These are phyloP conservation scores for Dioscorea alata DNA, from an alignment of 106 monocot species.

Conservation along the genomic window DNA sequence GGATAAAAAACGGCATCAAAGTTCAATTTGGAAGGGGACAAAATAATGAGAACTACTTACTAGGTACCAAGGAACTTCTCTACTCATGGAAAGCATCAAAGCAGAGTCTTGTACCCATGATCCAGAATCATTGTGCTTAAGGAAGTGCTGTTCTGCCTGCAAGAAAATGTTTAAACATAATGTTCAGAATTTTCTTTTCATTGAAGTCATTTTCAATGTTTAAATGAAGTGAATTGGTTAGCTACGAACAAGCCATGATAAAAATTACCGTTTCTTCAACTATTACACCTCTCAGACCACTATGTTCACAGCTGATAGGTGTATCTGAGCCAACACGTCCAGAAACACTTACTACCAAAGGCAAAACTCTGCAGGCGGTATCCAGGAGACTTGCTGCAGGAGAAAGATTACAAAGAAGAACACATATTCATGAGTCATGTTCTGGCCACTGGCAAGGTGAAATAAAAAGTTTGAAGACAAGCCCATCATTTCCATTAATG, in stretches of 20 bases:
- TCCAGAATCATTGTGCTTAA: conserved; percentile 96
- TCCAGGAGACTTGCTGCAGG: conserved; percentile 62
- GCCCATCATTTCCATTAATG: no score
- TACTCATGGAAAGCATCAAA: conserved; percentile 76
- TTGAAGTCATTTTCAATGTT: no score
- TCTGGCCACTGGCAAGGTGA: no score
- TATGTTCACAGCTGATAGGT: conserved; percentile 80
- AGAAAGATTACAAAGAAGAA: neutral
- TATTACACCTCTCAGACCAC: conserved; percentile 89
- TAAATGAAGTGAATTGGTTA: no score
- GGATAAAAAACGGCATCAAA: no score
- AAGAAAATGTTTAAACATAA: neutral
- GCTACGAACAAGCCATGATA: neutral
- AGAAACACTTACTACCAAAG: conserved; percentile 75
- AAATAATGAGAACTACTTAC: conserved; percentile 23
- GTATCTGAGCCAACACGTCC: conserved; percentile 90
- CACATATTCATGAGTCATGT: no score
- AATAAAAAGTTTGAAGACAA: no score
- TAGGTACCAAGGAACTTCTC: conserved; percentile 95
- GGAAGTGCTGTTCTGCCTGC: conserved; percentile 91
- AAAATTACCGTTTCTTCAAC: conserved; percentile 73
- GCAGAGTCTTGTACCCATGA: conserved; percentile 99
- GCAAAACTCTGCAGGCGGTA: conserved; percentile 78
- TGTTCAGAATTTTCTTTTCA: no score
- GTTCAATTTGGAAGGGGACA: no score